phyloP scores from a whole-genome alignment of 345 rosid genomes.

The Eucalyptus marginata region DNA sequence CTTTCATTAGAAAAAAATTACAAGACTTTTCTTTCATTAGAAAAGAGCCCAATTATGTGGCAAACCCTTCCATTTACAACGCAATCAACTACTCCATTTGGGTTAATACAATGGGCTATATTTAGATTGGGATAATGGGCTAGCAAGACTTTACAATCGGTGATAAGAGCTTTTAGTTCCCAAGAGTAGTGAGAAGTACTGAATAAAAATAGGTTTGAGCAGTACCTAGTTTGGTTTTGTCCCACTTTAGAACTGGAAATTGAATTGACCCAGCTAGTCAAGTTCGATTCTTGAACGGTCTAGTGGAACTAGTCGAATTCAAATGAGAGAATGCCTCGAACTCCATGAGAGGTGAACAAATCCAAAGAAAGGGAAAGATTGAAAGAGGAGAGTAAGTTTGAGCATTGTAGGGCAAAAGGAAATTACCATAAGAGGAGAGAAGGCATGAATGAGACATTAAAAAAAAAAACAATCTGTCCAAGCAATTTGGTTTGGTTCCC shows the following conservation, averaged over 20 bases:
- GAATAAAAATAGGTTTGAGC: too few relatives aligned
- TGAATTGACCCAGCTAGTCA: accelerated
- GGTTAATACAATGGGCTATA: too few relatives aligned
- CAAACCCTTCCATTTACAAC: not conserved
- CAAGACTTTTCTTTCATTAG: not conserved
- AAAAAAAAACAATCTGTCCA: too few relatives aligned
- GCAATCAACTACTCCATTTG: not conserved
- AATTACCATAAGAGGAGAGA: not conserved
- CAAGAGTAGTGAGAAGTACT: not conserved
- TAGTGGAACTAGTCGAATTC: not conserved
- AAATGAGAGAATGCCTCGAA: too few relatives aligned
- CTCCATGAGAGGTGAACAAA: not conserved
- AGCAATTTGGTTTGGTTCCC: accelerated
- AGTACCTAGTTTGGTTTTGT: accelerated
- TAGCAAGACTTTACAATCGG: not conserved
- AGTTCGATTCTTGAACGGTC: not conserved
- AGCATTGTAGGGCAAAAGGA: too few relatives aligned
- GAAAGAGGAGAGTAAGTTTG: not conserved
- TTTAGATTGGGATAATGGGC: too few relatives aligned
- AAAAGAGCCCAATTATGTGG: not conserved
- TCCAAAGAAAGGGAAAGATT: not conserved
- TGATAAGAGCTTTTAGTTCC: not conserved
- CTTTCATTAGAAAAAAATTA: not conserved
- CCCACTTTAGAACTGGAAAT: accelerated
- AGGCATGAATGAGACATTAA: not conserved